Conservation (phyloP, 1,284 basidiomycete genomes). For the Naganishia sp. region DNA sequence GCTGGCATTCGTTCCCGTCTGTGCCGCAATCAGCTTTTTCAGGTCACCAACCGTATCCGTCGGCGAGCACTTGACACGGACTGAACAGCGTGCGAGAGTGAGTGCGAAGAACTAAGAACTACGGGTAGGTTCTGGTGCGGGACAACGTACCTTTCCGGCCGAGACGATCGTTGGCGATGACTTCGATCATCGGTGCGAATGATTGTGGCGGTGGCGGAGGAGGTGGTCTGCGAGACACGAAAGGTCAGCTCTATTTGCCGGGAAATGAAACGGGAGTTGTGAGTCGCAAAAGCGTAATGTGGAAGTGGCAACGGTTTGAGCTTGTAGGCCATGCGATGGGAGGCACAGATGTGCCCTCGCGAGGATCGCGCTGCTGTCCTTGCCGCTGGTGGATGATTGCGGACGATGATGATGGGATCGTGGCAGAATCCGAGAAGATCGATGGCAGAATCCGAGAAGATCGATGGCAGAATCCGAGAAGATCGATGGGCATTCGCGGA, state of each 20-base stretch:
- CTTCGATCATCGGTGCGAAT: constrained; percentile 61
- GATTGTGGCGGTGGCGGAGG: constrained; percentile 22
- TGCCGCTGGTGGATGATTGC: no score
- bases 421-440: no score
- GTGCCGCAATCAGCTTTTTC: constrained; percentile 94
- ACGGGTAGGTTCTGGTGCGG: background rate
- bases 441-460: no score
- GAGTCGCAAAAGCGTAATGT: no score
- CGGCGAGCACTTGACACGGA: constrained; percentile 87
- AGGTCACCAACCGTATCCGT: constrained; percentile 96
- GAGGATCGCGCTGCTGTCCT: no score
- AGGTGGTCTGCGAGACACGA: constrained; percentile 5
- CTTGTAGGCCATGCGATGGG: no score
- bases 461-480: no score
- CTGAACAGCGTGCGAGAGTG: constrained; percentile 53
- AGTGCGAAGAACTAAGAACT: constrained; percentile 14
- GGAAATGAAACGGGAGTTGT: background rate
- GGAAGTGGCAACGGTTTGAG: no score
- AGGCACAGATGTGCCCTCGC: no score
- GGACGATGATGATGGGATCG: no score
- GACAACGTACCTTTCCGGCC: constrained; percentile 79
- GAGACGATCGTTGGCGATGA: constrained; percentile 95
- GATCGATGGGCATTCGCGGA: no score
- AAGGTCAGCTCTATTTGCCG: constrained; percentile 15
- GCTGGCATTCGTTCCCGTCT: constrained; percentile 79